These are phyloP conservation scores for Cornus kousa DNA, from an alignment of 148 eudicot species.

Conservation along the genomic window DNA sequence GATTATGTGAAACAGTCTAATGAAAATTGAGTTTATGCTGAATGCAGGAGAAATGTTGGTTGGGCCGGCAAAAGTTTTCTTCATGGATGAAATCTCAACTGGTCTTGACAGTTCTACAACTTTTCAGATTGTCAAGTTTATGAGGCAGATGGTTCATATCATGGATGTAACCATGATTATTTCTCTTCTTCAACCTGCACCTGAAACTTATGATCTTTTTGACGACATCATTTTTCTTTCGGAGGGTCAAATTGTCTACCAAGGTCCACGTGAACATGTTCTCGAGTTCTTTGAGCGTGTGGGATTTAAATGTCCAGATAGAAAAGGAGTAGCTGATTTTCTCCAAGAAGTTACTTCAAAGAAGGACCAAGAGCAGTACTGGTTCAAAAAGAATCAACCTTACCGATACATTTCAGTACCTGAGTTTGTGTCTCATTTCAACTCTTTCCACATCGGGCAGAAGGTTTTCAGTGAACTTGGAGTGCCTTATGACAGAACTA, in stretches of 20 bases:
- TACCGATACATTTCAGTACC: slow-evolving; percentile 31
- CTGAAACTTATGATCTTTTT: slow-evolving; percentile 41
- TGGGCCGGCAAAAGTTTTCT: slow-evolving; percentile 48
- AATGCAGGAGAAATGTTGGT: slow-evolving; percentile 47
- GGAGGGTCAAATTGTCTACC: slow-evolving; percentile 42
- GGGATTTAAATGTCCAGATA: slow-evolving; percentile 52
- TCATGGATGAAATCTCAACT: slow-evolving; percentile 48
- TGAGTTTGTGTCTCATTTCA: slow-evolving; percentile 33
- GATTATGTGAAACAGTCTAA: background rate
- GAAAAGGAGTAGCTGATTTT: slow-evolving; percentile 58
- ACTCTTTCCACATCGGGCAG: slow-evolving; percentile 31
- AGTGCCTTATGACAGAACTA: slow-evolving; percentile 38
- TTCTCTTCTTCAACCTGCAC: slow-evolving; percentile 52
- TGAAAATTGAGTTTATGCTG: background rate
- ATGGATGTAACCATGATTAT: slow-evolving; percentile 48
- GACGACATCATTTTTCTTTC: slow-evolving; percentile 47
- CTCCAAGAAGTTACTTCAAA: slow-evolving; percentile 47
- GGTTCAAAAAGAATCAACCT: slow-evolving; percentile 33
- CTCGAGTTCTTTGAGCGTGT: slow-evolving; percentile 43
- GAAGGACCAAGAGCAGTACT: slow-evolving; percentile 50
- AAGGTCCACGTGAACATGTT: slow-evolving; percentile 44
- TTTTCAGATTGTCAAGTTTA: slow-evolving; percentile 34
- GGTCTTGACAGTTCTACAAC: slow-evolving; percentile 52
- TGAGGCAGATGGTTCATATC: slow-evolving; percentile 51
- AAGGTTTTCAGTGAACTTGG: slow-evolving; percentile 19